phyloP scores from a whole-genome alignment of 2,329 filamentous ascomycete species.

The Fusarium chaquense region DNA sequence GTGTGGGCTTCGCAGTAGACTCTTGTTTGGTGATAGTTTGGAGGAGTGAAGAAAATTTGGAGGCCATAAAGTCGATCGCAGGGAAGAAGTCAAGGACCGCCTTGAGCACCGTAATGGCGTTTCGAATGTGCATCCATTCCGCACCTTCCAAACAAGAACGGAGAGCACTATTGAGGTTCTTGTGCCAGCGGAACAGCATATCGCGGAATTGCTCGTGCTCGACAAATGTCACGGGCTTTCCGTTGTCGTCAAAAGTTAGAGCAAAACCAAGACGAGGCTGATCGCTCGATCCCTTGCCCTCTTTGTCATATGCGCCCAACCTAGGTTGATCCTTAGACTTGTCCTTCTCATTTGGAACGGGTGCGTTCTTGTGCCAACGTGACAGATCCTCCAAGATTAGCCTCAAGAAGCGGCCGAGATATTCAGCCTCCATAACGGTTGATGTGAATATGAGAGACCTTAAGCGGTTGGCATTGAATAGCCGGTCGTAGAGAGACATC shows the following conservation, averaged over 20 bases:
- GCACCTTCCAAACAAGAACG: constrained; percentile 83
- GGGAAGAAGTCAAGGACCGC: constrained; percentile 86
- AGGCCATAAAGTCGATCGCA: constrained; percentile 88
- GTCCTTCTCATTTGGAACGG: constrained; percentile 58
- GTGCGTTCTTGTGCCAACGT: constrained; percentile 84
- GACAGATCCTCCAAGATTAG: constrained; percentile 83
- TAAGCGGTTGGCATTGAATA: constrained; percentile 86
- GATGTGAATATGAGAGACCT: constrained; percentile 88
- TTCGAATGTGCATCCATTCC: constrained; percentile 98
- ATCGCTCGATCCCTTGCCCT: constrained; percentile 68
- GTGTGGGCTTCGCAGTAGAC: constrained; percentile 60
- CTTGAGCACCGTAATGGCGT: constrained; percentile 91
- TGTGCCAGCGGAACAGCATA: constrained; percentile 90
- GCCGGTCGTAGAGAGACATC: constrained; percentile 82
- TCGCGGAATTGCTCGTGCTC: constrained; percentile 89
- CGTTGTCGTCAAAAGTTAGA: constrained; percentile 73
- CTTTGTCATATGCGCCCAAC: constrained; percentile 84
- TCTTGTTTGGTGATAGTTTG: constrained; percentile 75
- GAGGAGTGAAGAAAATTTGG: constrained; percentile 71
- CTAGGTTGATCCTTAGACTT: constrained; percentile 62
- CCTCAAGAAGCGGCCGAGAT: constrained; percentile 90
- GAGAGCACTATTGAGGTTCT: constrained; percentile 80
- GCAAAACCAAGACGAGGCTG: constrained; percentile 81
- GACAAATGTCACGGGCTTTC: constrained; percentile 77
- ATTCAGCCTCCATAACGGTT: constrained; percentile 90